Evolutionary conservation across 2,329 filamentous ascomycete genomes (phyloP).

Genomic region (Ilyonectria sp.): DNA sequence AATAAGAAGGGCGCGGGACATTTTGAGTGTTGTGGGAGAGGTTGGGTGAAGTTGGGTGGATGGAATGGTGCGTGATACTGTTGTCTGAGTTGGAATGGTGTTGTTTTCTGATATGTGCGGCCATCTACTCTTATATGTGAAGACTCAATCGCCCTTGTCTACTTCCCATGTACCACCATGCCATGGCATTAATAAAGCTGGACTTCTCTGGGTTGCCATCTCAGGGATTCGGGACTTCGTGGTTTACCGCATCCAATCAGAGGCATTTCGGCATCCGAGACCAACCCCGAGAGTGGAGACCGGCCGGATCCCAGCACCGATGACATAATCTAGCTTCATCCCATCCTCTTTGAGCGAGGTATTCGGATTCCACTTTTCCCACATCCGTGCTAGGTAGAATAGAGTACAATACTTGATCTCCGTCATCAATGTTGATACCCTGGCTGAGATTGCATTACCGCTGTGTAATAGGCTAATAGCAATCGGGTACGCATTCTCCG

Average conservation of each 20-base stretch:
- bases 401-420: no score
- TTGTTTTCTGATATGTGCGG: no score
- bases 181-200: background rate
- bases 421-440: no score
- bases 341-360: no score
- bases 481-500: no score
- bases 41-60: background rate
- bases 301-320: no score
- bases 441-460: no score
- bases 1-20: constrained; percentile 51
- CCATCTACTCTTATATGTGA: background rate
- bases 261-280: background rate
- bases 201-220: background rate
- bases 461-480: no score
- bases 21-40: constrained; percentile 7
- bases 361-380: no score
- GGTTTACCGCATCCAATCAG: constrained; percentile 12
- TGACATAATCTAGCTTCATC: no score
- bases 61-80: background rate
- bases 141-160: background rate
- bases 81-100: background rate
- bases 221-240: background rate
- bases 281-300: background rate
- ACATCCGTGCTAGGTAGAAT: no score
- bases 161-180: no score